These are phyloP conservation scores for Ormosia semicastrata DNA, from an alignment of 306 rosid species.

Conservation along the genomic window DNA sequence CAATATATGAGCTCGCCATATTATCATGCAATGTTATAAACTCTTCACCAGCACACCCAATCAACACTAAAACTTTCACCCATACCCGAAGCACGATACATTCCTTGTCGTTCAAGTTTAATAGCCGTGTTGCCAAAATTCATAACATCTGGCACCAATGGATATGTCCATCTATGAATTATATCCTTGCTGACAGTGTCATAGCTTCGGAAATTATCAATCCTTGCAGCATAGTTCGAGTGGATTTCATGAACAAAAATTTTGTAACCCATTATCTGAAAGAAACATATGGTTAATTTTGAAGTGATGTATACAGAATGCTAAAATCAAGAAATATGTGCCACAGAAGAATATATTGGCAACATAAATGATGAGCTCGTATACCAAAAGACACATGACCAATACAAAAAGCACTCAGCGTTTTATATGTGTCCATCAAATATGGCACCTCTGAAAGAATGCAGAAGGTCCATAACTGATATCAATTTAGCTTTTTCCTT, in stretches of 20 bases:
- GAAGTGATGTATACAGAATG: constrained; percentile 19
- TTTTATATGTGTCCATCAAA: background rate
- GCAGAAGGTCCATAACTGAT: constrained; percentile 10
- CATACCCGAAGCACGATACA: constrained; percentile 90
- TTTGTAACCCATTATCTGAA: constrained; percentile 98
- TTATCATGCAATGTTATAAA: background rate
- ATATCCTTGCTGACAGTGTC: constrained; percentile 93
- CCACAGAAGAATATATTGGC: constrained; percentile 4
- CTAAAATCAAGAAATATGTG: constrained; percentile 15
- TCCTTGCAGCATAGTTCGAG: constrained; percentile 93
- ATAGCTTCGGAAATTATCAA: constrained; percentile 95
- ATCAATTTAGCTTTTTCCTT: constrained; percentile 8
- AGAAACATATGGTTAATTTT: constrained; percentile 29
- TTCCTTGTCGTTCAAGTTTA: constrained; percentile 89
- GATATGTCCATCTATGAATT: constrained; percentile 98
- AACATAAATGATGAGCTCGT: constrained; percentile 1
- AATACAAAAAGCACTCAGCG: background rate
- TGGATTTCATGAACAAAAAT: constrained; percentile 88
- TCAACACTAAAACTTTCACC: background rate
- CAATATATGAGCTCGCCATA: background rate
- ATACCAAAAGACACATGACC: background rate
- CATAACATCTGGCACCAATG: constrained; percentile 90
- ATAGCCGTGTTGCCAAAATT: constrained; percentile 59
- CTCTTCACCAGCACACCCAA: background rate
- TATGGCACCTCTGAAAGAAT: background rate